A percentile compares a stretch with the other conserved stretches of the same genome.
Conservation (phyloP, 768 basidiomycete species). For the Xerocomellus chrysenteron region DNA sequence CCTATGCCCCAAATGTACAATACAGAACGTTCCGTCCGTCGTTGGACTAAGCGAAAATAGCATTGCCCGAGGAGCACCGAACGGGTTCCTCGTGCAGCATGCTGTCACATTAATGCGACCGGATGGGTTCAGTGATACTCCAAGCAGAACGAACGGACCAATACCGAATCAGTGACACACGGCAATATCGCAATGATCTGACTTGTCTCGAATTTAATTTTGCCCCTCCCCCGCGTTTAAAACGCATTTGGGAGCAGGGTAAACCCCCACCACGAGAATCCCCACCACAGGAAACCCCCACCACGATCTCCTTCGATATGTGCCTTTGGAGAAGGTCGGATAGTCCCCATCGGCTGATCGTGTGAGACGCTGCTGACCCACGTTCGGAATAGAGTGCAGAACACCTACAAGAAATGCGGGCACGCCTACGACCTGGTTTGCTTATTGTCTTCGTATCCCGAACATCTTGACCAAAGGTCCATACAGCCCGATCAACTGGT, state of each 20-base stretch:
- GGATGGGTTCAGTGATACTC: slow-evolving; percentile 21
- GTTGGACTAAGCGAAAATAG: slow-evolving; percentile 25
- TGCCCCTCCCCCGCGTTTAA: slow-evolving; percentile 21
- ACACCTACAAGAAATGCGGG: slow-evolving; percentile 55
- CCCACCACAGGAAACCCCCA: slow-evolving; percentile 11
- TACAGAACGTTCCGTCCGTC: slow-evolving; percentile 14
- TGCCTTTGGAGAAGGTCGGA: slow-evolving; percentile 71
- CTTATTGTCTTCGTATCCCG: slow-evolving; percentile 13
- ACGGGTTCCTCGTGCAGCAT: slow-evolving; percentile 26
- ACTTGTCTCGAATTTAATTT: slow-evolving; percentile 21
- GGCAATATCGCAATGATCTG: slow-evolving; percentile 27
- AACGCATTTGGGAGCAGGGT: slow-evolving; percentile 11
- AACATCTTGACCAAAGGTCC: slow-evolving; percentile 10
- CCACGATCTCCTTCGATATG: slow-evolving; percentile 43
- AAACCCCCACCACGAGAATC: slow-evolving; percentile 1
- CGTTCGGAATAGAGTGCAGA: slow-evolving; percentile 52
- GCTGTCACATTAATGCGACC: slow-evolving; percentile 22
- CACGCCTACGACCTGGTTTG: slow-evolving; percentile 57
- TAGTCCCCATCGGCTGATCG: slow-evolving; percentile 9
- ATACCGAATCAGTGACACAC: slow-evolving; percentile 26
- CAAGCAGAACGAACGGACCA: slow-evolving; percentile 18
- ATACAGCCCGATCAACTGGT: slow-evolving; percentile 63
- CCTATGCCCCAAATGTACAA: slow-evolving; percentile 23
- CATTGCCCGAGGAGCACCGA: slow-evolving; percentile 32
- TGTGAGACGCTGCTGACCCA: slow-evolving; percentile 10